phyloP scores from a whole-genome alignment of 352 stramenopile species.

The Phytopythium mirpurense region DNA sequence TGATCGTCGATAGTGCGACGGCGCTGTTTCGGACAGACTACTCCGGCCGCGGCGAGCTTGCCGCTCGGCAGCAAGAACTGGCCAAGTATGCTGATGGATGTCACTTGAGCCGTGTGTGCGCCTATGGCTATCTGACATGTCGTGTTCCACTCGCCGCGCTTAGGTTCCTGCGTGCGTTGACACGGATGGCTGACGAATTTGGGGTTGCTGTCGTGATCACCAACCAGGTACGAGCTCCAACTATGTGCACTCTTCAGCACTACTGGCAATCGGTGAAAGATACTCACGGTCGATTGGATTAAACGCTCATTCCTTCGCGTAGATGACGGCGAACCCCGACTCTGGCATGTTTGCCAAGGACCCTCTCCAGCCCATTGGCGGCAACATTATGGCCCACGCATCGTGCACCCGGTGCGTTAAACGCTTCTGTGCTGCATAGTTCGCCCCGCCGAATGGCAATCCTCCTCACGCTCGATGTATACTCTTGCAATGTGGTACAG shows the following conservation, averaged over 20 bases:
- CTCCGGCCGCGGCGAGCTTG: conserved; percentile 96
- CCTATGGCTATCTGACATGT: too few relatives aligned
- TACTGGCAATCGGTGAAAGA: not conserved
- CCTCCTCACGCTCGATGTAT: too few relatives aligned
- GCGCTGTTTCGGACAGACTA: conserved; percentile 99
- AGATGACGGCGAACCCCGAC: conserved; percentile 88
- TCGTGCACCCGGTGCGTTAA: conserved; percentile 64
- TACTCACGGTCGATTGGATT: too few relatives aligned
- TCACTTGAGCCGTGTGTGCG: too few relatives aligned
- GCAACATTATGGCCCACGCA: conserved; percentile 87
- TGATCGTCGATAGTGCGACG: conserved; percentile 98
- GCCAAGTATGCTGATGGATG: conserved; percentile 82
- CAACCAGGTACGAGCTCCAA: conserved; percentile 54
- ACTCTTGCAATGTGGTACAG: too few relatives aligned
- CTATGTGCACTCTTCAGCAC: not conserved
- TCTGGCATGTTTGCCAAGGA: conserved; percentile 90
- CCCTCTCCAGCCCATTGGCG: conserved; percentile 87
- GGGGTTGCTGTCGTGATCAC: conserved; percentile 94
- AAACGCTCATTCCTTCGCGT: not conserved
- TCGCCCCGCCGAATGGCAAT: too few relatives aligned
- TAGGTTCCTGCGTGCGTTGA: conserved; percentile 97
- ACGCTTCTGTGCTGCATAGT: not conserved
- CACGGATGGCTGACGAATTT: conserved; percentile 98
- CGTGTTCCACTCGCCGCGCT: not conserved
- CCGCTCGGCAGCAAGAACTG: conserved; percentile 89